phyloP scores from a whole-genome alignment of 768 basidiomycete species.

The Lactifluus echinatus region DNA sequence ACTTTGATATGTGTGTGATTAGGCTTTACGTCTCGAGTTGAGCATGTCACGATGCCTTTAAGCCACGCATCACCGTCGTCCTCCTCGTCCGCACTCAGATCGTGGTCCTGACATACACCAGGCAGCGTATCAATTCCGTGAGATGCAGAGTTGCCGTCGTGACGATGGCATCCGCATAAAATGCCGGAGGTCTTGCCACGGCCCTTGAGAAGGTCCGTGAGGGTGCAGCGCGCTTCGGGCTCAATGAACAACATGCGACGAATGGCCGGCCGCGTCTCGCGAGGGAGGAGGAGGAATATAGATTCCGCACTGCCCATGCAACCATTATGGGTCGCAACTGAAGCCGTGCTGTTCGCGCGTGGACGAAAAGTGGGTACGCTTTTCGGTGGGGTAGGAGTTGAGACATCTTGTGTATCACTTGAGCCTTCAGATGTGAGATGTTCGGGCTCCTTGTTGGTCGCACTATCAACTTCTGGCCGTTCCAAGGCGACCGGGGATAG shows the following conservation, averaged over 20 bases:
- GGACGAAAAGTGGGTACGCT: conserved; percentile 10
- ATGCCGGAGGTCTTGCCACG: conserved; percentile 64
- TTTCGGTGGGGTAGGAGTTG: conserved; percentile 7
- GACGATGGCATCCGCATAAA: conserved; percentile 63
- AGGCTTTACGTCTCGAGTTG: conserved; percentile 35
- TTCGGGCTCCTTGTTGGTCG: conserved; percentile 15
- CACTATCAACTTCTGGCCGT: not conserved
- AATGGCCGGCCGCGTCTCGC: conserved; percentile 83
- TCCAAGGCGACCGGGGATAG: not conserved
- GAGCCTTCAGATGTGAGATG: conserved; percentile 12
- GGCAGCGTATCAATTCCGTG: conserved; percentile 36
- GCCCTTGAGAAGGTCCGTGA: conserved; percentile 85
- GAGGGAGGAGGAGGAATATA: conserved; percentile 91
- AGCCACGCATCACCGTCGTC: conserved; percentile 89
- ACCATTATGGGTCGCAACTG: conserved; percentile 54
- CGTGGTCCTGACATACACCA: conserved; percentile 50
- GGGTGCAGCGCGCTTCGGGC: conserved; percentile 79
- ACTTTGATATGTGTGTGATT: conserved; percentile 70
- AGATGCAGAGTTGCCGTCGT: conserved; percentile 23
- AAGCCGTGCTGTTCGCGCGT: conserved; percentile 28
- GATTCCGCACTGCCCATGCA: conserved; percentile 72
- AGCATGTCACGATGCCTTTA: conserved; percentile 61
- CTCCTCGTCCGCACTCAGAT: conserved; percentile 55
- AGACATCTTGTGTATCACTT: not conserved
- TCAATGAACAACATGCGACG: conserved; percentile 93